A percentile compares a stretch with the other conserved stretches of the same genome.
Conservation (phyloP, 257 asterid genomes). For the Ballota nigra region DNA sequence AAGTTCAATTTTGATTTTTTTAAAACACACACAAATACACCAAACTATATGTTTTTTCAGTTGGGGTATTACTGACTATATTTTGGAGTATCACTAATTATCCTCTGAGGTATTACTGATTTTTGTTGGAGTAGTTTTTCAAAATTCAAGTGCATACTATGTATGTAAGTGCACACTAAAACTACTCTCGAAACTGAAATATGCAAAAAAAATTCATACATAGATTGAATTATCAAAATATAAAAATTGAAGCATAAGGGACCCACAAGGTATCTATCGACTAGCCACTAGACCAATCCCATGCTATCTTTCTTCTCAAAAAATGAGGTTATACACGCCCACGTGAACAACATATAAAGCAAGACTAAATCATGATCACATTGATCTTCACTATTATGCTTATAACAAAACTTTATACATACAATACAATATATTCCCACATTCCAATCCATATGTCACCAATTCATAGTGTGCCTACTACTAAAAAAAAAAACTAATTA, state of each 20-base stretch:
- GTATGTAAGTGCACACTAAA: no score
- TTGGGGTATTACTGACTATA: no score
- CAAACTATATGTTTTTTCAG: no score
- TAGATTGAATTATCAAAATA: not conserved
- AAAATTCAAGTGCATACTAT: no score
- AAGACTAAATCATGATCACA: slow-evolving; percentile 10
- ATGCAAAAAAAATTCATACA: no score
- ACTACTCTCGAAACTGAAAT: no score
- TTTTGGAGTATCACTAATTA: no score
- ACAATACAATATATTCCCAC: not conserved
- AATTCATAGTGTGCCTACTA: not conserved
- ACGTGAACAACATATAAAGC: slow-evolving; percentile 26
- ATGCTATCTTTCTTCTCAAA: not conserved
- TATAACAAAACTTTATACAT: not conserved
- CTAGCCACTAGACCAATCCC: slow-evolving; percentile 13
- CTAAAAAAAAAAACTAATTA: no score
- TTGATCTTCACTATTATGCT: slow-evolving; percentile 9
- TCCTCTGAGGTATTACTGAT: no score
- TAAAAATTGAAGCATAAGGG: not conserved
- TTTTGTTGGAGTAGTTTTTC: no score
- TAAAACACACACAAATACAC: no score
- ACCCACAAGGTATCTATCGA: slow-evolving; percentile 26
- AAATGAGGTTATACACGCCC: slow-evolving; percentile 8
- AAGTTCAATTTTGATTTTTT: no score
- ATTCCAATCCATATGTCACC: slow-evolving; percentile 8